Evolutionary conservation across 1,284 basidiomycete species (phyloP), one percentile per base, ranked within the genome.

Genomic region (Exobasidium rhododendri): DNA sequence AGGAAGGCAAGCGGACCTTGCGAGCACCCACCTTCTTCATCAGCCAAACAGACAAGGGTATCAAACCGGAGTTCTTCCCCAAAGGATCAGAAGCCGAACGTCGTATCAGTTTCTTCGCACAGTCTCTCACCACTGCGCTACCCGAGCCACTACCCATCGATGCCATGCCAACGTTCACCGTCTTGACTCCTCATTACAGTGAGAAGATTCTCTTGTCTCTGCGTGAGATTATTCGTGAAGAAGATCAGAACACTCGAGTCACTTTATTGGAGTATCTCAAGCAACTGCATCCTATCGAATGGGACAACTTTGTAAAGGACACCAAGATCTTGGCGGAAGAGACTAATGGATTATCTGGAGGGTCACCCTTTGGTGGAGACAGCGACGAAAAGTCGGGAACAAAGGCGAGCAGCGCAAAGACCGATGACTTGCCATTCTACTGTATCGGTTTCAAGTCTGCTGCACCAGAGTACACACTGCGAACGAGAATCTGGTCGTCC

Each of bases 281-380:
- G 83, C 94, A 98, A 81, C 87, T 98, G 52, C 94, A 98, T 80
- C 91, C 93, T 3, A 85, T 98, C 74, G 94, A 98, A 80, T 98
- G 94, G 94, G 92, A 97, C 83, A 98, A 98, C 82, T 98, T 98
- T 71, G 94, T 98, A 76, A 94, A 94, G 83, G 94, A 98, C 80
- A 98, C 96, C 80, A 98, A 96, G 85, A 98, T 98, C 70, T 85
- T 98, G 56, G 94, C 94, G 0, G 94, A 97, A 81, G 94, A 98
- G 81, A 90, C 92, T 13, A 87, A 88, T 44, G 88, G 90, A 83
- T 92, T 89, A 80, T 89, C 88, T 66, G 90, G 89, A 35, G 79
- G 73, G 31, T 83, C 85, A 75, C 90, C 91, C 0, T 91, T 91
- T 77, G 87, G 87, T 63, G 82, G 81, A 58, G 55, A 62, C 32